Base-by-base conservation (phyloP, 2,329 filamentous ascomycete genomes). In the Ophiostoma pallidulum region DNA sequence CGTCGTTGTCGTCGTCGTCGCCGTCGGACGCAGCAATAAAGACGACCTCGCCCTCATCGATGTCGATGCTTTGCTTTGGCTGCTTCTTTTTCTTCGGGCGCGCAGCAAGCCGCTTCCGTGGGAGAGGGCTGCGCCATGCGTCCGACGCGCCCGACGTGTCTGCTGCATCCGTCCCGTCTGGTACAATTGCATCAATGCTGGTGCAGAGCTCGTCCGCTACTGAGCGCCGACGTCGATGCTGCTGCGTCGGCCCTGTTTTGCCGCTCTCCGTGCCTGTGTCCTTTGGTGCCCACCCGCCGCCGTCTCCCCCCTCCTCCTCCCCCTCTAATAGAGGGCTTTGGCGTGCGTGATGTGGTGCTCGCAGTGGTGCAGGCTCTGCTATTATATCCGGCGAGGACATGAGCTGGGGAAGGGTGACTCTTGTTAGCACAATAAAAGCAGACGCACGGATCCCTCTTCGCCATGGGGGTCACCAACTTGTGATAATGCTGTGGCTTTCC, bases 311-410 rank as follows among this genome's bases (percentile, higher is more conserved):
- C 18, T 37, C 40, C 14, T 19, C 26, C 4, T 39, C 36, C 6
- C 26, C 26, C 18, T 40, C 22, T 7, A 8, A 28, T 29, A 20
- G 33, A 16, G 28, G 32, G 5, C 12, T 41, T 16, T 41, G 12
- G 5, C 28, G 28, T 14, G 12, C 35, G 18, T 8, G 16, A 4
- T 19, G 31, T n/a, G n/a, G n/a, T 4, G 13, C 19, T n/a, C 10
- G 24, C 8, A 20, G 4, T 3, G 28, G 8, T 13, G 12, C 26
- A 3, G 40, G 47, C 19, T 43, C 47, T 32, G 48, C 35, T 24
- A 48, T 56, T 3, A 60, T 49, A 48, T 62, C 59, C 6, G 60
- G 60, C 6, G 59, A 60, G 1, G 58, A 62, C 14, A 56, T 47
- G 1, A 32, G 45, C 53, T 51, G 41, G 28, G 28, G 9, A 14